Evolutionary conservation across 495 filamentous ascomycete species (phyloP), one percentile per base, ranked within the genome.

Genomic region (Neurospora sp.): DNA sequence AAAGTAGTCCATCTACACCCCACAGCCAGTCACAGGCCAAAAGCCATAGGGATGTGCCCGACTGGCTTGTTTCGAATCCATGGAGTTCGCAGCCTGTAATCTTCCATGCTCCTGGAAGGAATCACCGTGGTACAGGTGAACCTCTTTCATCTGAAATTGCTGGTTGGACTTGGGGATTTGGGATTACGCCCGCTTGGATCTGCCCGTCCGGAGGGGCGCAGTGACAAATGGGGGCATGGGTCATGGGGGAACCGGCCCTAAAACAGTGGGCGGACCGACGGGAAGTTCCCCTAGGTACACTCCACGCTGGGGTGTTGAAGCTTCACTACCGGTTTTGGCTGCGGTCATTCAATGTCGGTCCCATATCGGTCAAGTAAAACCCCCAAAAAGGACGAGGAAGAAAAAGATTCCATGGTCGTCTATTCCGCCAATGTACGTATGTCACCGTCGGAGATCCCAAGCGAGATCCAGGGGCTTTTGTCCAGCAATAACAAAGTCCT

Each of bases 11-110:
- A 31, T 16, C 27, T 35, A 8, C 5, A 7, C 5, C 12, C 12
- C 27, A 35, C 53, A 66, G 40, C 71, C 59, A 72, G 48, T 69
- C 70, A 74, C 40, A 48, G 59, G 27, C 70, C 73, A 59, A 38
- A 41, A 40, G n/a, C 35, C 40, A 40, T 20, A 20, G 20, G 42
- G 68, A 39, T 70, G 44, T 48, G 61, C 44, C 66, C 39, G 71
- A 22, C 72, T 73, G 46, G 41, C 69, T 71, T 73, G 72, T 71
- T 73, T 73, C 72, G 69, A 68, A 73, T 73, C 48, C 69, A 44
- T 20, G 42, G 69, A 37, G 53, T 66, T 66, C 27, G 27, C 46
- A 20, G 53, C 71, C 35, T 72, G 71, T 40, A 72, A 72, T 72
- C 71, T 71, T 16, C 27, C 27, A 31, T 31, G 2, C 27, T 31